Conservation (phyloP, 805 yeast species). For the Osmozyma mogii region DNA sequence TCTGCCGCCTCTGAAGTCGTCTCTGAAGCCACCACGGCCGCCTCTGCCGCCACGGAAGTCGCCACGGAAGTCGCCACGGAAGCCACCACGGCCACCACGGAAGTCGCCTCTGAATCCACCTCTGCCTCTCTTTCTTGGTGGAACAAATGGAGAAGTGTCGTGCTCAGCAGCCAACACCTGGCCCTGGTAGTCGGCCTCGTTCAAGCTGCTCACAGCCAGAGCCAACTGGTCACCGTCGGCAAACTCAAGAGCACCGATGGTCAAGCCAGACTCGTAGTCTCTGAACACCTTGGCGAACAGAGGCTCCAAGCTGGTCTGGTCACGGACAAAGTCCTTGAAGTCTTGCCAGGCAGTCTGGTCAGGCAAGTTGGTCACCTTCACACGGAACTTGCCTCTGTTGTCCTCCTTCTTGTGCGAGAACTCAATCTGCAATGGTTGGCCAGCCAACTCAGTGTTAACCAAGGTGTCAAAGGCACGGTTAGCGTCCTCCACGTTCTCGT, state of each 20-base stretch:
- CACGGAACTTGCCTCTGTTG: slow-evolving; percentile 68
- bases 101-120: slow-evolving; percentile 29
- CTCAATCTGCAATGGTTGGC: slow-evolving; percentile 44
- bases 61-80: slow-evolving; percentile 34
- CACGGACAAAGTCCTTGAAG: slow-evolving; percentile 82
- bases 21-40: slow-evolving; percentile 19
- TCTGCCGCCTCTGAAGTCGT: slow-evolving; percentile 11
- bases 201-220: slow-evolving; percentile 65
- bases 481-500: slow-evolving; percentile 53
- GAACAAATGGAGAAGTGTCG: slow-evolving; percentile 58
- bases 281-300: slow-evolving; percentile 49
- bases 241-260: slow-evolving; percentile 47
- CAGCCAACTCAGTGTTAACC: slow-evolving; percentile 39
- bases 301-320: slow-evolving; percentile 56
- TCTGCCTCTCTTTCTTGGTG: slow-evolving; percentile 35
- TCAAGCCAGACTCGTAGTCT: slow-evolving; percentile 39
- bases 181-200: slow-evolving; percentile 67
- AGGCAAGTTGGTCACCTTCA: slow-evolving; percentile 61
- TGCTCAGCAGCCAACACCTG: slow-evolving; percentile 65
- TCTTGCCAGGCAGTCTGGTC: slow-evolving; percentile 82
- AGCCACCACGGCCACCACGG: slow-evolving; percentile 41
- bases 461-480: slow-evolving; percentile 41
- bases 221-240: slow-evolving; percentile 65
- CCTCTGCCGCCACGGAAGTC: slow-evolving; percentile 24
- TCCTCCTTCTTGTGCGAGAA: slow-evolving; percentile 49